phyloP scores from a whole-genome alignment of 192 early-diverging fungal genomes.

The Gonapodya prolifera region DNA sequence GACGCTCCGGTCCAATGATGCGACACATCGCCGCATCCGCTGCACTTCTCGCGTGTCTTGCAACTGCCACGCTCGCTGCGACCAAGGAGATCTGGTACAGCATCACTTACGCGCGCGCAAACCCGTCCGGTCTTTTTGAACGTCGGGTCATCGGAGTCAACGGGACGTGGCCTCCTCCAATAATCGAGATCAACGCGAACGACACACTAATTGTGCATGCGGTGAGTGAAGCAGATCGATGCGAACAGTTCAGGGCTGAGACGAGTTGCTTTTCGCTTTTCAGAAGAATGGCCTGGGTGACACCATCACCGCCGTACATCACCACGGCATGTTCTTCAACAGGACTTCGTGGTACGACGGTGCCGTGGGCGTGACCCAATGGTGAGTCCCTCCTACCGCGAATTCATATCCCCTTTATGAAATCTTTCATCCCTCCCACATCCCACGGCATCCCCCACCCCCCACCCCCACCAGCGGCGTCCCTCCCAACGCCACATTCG shows the following conservation, averaged over 20 bases:
- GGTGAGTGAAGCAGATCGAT: too few species aligned
- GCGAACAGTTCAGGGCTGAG: too few species aligned
- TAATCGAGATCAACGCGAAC: conserved; percentile 14
- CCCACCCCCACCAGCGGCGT: too few species aligned
- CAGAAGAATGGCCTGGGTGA: too few species aligned
- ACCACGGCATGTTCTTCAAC: conserved; percentile 69
- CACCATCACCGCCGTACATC: too few species aligned
- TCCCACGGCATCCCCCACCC: too few species aligned
- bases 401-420: background rate
- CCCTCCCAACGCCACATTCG: conserved; percentile 47
- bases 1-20: too few species aligned
- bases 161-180: conserved; percentile 45
- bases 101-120: conserved; percentile 20
- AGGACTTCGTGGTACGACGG: conserved; percentile 62
- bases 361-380: conserved; percentile 54
- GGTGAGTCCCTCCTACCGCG: background rate
- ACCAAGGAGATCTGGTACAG: too few species aligned
- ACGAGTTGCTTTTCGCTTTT: too few species aligned
- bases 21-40: too few species aligned
- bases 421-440: conserved; percentile 28
- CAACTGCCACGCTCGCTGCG: too few species aligned
- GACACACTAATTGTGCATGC: conserved; percentile 25
- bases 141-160: conserved; percentile 60
- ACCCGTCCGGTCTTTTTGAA: conserved; percentile 40
- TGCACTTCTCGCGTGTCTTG: too few species aligned